Evolutionary conservation across 2,329 filamentous ascomycete species (phyloP).

Genomic region (Penicillium sp.): DNA sequence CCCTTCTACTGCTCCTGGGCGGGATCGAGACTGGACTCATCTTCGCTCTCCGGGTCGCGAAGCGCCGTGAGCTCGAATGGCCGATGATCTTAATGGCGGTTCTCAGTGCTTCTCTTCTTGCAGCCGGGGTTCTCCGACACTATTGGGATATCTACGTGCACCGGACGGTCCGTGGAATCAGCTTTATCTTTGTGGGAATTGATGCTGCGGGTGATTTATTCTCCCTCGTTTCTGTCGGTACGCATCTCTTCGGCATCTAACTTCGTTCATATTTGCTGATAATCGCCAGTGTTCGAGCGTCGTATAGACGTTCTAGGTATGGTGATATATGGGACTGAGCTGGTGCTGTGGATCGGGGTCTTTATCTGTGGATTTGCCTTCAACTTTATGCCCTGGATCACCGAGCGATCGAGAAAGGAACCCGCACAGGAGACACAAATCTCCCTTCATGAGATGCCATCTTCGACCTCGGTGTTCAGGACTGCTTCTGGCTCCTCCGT

Average conservation of each 20-base stretch:
- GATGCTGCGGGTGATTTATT: conserved; percentile 72
- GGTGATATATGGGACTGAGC: conserved; percentile 69
- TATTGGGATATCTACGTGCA: conserved; percentile 73
- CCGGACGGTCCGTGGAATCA: conserved; percentile 71
- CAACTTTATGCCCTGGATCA: conserved; percentile 65
- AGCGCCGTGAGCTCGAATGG: conserved; percentile 58
- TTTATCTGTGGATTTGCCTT: conserved; percentile 69
- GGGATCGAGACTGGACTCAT: conserved; percentile 65
- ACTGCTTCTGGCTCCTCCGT: conserved; percentile 53
- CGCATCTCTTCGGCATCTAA: conserved; percentile 20
- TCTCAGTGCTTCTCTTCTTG: conserved; percentile 66
- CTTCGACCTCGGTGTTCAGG: conserved; percentile 68
- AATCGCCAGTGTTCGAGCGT: conserved; percentile 27
- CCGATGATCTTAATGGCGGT: conserved; percentile 70
- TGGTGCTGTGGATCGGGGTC: conserved; percentile 69
- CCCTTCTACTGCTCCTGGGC: conserved; percentile 62
- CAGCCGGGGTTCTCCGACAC: conserved; percentile 68
- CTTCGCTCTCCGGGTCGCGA: conserved; percentile 58
- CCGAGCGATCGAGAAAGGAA: conserved; percentile 27
- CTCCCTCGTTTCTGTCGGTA: conserved; percentile 65
- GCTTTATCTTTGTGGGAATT: conserved; percentile 72
- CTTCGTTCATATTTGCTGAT: conserved; percentile 31
- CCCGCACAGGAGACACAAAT: conserved; percentile 20
- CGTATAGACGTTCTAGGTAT: conserved; percentile 63
- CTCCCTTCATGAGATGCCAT: conserved; percentile 56